A percentile compares a stretch with the other conserved stretches of the same genome.
These are phyloP conservation scores for Xylaria palmicola DNA, from an alignment of 495 filamentous ascomycete species.

Conservation along the genomic window DNA sequence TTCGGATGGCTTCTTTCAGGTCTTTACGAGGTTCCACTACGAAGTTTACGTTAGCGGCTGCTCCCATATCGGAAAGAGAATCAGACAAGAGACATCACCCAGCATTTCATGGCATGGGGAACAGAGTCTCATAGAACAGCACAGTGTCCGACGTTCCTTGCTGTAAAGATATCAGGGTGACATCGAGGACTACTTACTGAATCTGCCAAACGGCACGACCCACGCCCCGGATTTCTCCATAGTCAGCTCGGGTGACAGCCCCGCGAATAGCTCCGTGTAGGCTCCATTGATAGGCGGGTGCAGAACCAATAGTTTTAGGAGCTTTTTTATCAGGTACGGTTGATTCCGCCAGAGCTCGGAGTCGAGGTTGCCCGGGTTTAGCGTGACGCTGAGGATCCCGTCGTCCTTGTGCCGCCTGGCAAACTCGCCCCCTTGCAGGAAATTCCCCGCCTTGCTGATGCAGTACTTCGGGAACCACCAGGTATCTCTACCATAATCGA, in stretches of 20 bases:
- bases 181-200: neutral
- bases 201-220: slow-evolving; percentile 12
- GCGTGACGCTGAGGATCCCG: slow-evolving; percentile 32
- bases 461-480: slow-evolving; percentile 24
- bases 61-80: neutral
- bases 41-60: slow-evolving; percentile 19
- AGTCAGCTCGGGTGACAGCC: slow-evolving; percentile 35
- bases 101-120: neutral
- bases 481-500: slow-evolving; percentile 8
- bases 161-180: neutral
- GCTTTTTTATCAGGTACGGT: neutral
- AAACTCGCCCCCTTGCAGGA: slow-evolving; percentile 32
- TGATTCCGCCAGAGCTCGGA: slow-evolving; percentile 33
- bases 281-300: slow-evolving; percentile 33
- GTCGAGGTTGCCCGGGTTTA: slow-evolving; percentile 28
- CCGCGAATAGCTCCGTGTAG: slow-evolving; percentile 43
- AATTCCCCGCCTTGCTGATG: slow-evolving; percentile 40
- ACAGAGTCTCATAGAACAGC: neutral
- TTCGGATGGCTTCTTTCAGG: slow-evolving; percentile 24
- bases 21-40: slow-evolving; percentile 27
- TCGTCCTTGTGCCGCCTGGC: slow-evolving; percentile 26
- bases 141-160: neutral
- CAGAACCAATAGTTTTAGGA: slow-evolving; percentile 1
- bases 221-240: slow-evolving; percentile 18
- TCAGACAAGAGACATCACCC: neutral